Evolutionary conservation across 176 grass and related monocot species (phyloP).

Genomic region (Eleusine indica): DNA sequence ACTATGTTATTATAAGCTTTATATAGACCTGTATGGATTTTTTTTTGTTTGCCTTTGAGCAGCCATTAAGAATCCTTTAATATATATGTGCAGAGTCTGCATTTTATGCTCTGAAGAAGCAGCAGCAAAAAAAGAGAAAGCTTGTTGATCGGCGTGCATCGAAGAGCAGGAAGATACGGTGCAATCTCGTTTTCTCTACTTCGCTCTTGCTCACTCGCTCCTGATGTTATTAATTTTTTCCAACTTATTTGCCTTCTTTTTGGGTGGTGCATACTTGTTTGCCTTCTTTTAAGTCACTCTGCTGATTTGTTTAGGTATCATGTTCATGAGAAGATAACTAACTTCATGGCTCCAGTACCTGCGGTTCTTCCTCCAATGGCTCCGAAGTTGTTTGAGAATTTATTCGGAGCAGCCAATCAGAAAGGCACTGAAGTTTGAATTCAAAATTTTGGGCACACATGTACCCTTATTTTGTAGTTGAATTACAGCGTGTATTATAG

Average conservation of each 20-base stretch:
- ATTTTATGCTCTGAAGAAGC: constrained; percentile 75
- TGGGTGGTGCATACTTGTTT: not conserved
- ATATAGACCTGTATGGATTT: not conserved
- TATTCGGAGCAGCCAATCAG: constrained; percentile 66
- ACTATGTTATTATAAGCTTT: not conserved
- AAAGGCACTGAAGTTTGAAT: not conserved
- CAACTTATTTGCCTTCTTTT: not conserved
- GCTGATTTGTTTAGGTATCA: constrained; percentile 58
- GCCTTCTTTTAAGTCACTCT: not conserved
- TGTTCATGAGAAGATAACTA: constrained; percentile 88
- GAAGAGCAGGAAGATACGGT: constrained; percentile 95
- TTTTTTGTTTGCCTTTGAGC: not conserved
- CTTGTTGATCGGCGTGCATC: constrained; percentile 82
- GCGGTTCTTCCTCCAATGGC: constrained; percentile 68
- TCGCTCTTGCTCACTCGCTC: not conserved
- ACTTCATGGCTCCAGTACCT: constrained; percentile 85
- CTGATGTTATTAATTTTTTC: not conserved
- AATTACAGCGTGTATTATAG: not conserved
- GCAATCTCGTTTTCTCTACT: not conserved
- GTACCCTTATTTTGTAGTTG: not conserved
- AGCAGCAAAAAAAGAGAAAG: constrained; percentile 86
- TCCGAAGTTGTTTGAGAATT: constrained; percentile 75
- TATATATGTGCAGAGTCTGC: constrained; percentile 63
- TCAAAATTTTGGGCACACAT: not conserved
- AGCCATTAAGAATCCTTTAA: constrained; percentile 16